These are phyloP conservation scores for Epichloe scottii DNA, from an alignment of 2,329 filamentous ascomycete genomes.

Conservation along the genomic window DNA sequence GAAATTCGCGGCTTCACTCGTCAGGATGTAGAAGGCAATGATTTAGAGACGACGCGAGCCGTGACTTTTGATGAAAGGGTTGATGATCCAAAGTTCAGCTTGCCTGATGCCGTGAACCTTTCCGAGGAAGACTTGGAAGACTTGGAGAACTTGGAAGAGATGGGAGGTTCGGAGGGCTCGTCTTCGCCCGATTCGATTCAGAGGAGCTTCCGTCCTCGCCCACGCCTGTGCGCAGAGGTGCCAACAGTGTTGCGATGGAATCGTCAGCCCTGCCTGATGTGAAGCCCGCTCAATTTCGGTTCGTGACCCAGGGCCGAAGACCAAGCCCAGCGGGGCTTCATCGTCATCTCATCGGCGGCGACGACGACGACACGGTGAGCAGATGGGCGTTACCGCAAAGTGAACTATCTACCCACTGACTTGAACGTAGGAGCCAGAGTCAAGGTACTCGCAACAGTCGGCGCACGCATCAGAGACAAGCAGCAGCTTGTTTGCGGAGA, in stretches of 20 bases:
- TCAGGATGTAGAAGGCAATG: conserved; percentile 11
- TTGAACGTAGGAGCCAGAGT: neutral
- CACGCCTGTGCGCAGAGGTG: conserved; percentile 4
- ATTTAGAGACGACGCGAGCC: conserved; percentile 14
- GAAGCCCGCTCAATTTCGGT: neutral
- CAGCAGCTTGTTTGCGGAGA: neutral
- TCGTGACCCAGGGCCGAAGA: neutral
- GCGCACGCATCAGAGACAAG: neutral
- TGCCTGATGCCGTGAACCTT: conserved; percentile 10
- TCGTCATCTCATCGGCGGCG: neutral
- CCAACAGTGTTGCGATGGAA: neutral
- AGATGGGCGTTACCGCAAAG: neutral
- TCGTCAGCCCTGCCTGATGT: neutral
- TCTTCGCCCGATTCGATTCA: conserved; percentile 4
- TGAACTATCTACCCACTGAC: neutral
- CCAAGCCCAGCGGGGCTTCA: neutral
- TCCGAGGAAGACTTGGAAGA: conserved; percentile 4
- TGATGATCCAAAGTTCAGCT: conserved; percentile 20
- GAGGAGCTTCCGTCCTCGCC: conserved; percentile 5
- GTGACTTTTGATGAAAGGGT: conserved; percentile 21
- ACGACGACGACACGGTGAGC: neutral
- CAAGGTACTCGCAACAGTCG: neutral
- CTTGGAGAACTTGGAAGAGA: neutral
- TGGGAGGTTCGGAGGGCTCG: neutral
- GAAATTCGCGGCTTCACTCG: conserved; percentile 23